These are phyloP conservation scores for Ramalina intermedia DNA, from an alignment of 495 filamentous ascomycete species.

Conservation along the genomic window DNA sequence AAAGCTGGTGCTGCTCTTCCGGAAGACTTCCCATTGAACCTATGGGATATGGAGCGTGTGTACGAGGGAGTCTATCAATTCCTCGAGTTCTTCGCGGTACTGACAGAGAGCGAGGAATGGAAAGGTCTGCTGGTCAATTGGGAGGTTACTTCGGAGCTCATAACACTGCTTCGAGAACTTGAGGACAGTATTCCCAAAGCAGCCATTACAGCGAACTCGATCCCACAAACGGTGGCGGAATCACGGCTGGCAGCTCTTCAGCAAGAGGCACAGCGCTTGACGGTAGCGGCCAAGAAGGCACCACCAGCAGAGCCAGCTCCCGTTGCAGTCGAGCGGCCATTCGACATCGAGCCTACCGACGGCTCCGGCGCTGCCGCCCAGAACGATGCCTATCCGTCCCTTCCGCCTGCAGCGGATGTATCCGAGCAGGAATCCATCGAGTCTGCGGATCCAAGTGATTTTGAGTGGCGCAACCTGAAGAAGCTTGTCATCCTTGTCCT, in stretches of 20 bases:
- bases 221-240: constrained; percentile 14
- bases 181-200: constrained; percentile 72
- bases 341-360: constrained; percentile 35
- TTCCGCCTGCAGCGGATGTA: constrained; percentile 19
- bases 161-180: constrained; percentile 70
- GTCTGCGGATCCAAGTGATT: constrained; percentile 47
- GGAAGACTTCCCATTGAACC: constrained; percentile 80
- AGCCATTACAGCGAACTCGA: constrained; percentile 32
- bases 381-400: constrained; percentile 17
- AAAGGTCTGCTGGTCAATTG: constrained; percentile 67
- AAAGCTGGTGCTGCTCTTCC: constrained; percentile 47
- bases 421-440: constrained; percentile 35
- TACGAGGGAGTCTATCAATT: constrained; percentile 84
- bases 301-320: constrained; percentile 19
- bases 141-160: constrained; percentile 73
- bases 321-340: constrained; percentile 42
- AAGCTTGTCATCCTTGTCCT: constrained; percentile 80
- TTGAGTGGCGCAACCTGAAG: constrained; percentile 88
- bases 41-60: constrained; percentile 93
- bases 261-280: constrained; percentile 13
- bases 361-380: constrained; percentile 15
- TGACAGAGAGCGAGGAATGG: constrained; percentile 61
- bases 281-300: background rate
- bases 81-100: constrained; percentile 83
- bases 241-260: constrained; percentile 17